phyloP scores from a whole-genome alignment of 306 rosid species.

The Inga leiocalycina region DNA sequence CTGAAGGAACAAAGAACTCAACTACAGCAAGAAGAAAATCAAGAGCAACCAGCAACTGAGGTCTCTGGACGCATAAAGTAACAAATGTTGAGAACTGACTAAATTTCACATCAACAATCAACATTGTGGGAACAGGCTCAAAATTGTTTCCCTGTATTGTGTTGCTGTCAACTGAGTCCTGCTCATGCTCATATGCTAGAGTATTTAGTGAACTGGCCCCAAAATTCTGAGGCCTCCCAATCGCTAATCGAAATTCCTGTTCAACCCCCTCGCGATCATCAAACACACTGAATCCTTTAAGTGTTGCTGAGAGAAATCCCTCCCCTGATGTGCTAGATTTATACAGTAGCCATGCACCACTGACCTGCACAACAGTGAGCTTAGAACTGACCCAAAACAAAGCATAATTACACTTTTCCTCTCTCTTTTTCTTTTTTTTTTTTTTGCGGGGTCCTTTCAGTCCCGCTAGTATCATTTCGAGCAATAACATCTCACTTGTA shows the following conservation, averaged over 20 bases:
- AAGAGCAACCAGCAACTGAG: conserved; percentile 89
- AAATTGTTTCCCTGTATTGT: conserved; percentile 33
- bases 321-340: conserved; percentile 77
- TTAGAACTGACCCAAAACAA: conserved; percentile 23
- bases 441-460: background rate
- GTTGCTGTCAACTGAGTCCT: conserved; percentile 43
- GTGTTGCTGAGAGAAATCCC: conserved; percentile 87
- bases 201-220: conserved; percentile 46
- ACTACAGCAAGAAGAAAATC: conserved; percentile 93
- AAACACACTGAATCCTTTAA: conserved; percentile 77
- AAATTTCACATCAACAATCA: conserved; percentile 80
- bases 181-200: conserved; percentile 42
- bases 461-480: conserved; percentile 1
- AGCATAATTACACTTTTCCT: background rate
- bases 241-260: conserved; percentile 81
- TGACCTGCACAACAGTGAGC: conserved; percentile 58
- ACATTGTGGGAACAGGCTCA: conserved; percentile 77
- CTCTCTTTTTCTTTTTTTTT: background rate
- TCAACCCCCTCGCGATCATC: conserved; percentile 96
- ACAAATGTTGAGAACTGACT: conserved; percentile 58
- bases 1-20: conserved; percentile 91
- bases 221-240: conserved; percentile 70
- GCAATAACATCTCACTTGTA: background rate
- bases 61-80: conserved; percentile 84
- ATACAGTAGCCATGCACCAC: conserved; percentile 87